Base-by-base conservation (phyloP, 2,329 filamentous ascomycete species). In the Dactylella cylindrospora region DNA sequence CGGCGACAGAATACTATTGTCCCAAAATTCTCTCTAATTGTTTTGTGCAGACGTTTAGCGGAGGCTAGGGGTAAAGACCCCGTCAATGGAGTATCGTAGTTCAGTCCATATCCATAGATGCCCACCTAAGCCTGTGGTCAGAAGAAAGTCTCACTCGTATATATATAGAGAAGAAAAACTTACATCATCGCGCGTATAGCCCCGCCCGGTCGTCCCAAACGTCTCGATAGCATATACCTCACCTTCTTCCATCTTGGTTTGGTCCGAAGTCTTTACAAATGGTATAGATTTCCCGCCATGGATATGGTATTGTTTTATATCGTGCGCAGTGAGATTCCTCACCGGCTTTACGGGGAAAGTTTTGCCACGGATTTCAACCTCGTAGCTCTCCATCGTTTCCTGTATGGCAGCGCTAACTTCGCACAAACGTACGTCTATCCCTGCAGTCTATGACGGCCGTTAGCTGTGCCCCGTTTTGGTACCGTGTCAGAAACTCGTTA, bases 231-330 rank as follows among this genome's bases (percentile, higher is more conserved):
- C 90, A 73, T 94, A 96, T n/a, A 84, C 33, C 71, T 96, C 90
- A 33, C 90, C 90, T 75, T 96, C 90, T 75, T 96, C 90, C 91
- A 96, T 96, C 79, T 95, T 95, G 46, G 89, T 94, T 72, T 85
- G 83, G 70, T 95, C 55, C 88, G 65, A 81, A 81, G 66, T 83
- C 84, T 78, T 95, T 66, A 96, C 89, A 70, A 96, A 95, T 0
- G 90, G 91, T 47, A 96, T 88, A 67, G 87, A 90, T 79, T 96
- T 96, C 69, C 83, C 86, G 55, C 90, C 90, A 75, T 96, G 90
- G 69, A 96, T 96, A 72, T 83, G 84, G 77, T 90, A 93, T 64
- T 84, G 90, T 52, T 88, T 79, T 70, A 96, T 96, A n/a, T 61
- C 41, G 76, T 96, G 90, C 5, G 88, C 90, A 70, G 87, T 91